phyloP scores from a whole-genome alignment of 1,284 basidiomycete species.

The Phellinidium pouzarii region DNA sequence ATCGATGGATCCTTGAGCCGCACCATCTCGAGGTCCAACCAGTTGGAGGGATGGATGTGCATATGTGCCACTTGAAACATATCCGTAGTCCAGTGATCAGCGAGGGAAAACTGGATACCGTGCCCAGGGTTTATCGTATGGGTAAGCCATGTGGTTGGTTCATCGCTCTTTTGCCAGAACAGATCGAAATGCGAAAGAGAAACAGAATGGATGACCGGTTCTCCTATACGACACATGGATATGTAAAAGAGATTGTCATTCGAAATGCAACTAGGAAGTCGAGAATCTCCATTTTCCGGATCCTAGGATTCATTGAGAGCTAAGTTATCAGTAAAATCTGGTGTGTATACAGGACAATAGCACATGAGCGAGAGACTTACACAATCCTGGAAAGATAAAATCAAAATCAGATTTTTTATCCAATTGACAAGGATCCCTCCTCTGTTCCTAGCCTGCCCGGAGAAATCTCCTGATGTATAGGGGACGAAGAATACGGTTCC shows the following conservation, averaged over 20 bases:
- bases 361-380: neutral
- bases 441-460: neutral
- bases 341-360: neutral
- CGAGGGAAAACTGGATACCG: neutral
- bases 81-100: neutral
- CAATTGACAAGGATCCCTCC: neutral
- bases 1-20: neutral
- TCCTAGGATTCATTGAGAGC: neutral
- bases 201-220: neutral
- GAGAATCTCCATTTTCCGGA: too few species aligned
- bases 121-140: neutral
- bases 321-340: neutral
- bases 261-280: neutral
- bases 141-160: neutral
- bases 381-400: neutral
- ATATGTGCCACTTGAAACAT: neutral
- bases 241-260: neutral
- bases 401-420: neutral
- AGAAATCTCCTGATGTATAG: neutral
- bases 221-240: neutral
- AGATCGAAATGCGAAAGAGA: neutral
- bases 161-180: neutral
- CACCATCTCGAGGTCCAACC: neutral
- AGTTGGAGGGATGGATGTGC: neutral
- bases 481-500: neutral